Percentiles rank a stretch among this genome's conserved stretches.
Conservation (phyloP, 352 stramenopile species). For the Thalassiosira mediterranea region DNA sequence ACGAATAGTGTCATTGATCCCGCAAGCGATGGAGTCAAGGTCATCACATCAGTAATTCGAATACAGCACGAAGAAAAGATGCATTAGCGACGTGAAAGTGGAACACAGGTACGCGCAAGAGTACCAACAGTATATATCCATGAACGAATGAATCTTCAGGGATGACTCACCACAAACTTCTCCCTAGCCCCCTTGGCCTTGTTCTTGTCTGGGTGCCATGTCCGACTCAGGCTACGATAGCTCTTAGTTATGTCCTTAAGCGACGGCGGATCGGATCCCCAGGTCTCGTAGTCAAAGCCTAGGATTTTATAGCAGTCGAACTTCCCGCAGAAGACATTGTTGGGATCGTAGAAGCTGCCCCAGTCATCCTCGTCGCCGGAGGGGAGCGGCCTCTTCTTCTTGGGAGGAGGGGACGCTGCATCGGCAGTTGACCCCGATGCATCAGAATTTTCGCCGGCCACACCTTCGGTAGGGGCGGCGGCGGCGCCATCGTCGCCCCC, state of each 20-base stretch:
- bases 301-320: conserved; percentile 85
- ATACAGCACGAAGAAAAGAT: no score
- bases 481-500: conserved; percentile 1
- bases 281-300: conserved; percentile 81
- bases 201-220: conserved; percentile 83
- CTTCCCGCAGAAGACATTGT: conserved; percentile 81
- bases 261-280: conserved; percentile 52
- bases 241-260: conserved; percentile 78
- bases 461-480: background rate
- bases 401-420: background rate
- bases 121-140: no score
- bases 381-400: conserved; percentile 4
- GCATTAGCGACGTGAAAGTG: no score
- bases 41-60: no score
- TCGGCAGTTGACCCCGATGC: conserved; percentile 9
- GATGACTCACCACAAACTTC: conserved; percentile 81
- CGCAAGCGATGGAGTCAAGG: no score
- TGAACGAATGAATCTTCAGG: no score
- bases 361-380: conserved; percentile 48
- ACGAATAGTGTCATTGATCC: no score
- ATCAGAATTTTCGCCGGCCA: conserved; percentile 1
- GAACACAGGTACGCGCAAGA: no score
- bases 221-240: conserved; percentile 71
- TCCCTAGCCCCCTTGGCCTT: conserved; percentile 76
- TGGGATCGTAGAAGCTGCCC: conserved; percentile 82